Percentiles rank a stretch among this genome's conserved stretches.
These are phyloP conservation scores for Suillus decipiens DNA, from an alignment of 768 basidiomycete species.

Conservation along the genomic window DNA sequence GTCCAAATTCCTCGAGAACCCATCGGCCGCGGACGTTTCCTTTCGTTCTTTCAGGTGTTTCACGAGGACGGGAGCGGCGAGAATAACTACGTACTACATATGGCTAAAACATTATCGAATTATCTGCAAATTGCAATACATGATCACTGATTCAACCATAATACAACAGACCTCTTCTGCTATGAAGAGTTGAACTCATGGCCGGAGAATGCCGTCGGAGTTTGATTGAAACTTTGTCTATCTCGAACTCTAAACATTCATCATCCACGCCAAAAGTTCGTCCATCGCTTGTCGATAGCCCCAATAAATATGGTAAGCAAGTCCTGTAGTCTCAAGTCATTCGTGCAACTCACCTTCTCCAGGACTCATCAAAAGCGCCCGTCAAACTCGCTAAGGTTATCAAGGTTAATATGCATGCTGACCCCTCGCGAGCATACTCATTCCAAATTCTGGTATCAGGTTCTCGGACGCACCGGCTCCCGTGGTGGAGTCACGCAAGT, in stretches of 20 bases:
- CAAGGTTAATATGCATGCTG: constrained; percentile 60
- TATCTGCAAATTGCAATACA: too few relatives aligned
- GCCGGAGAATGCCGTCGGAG: constrained; percentile 10
- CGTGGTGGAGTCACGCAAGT: constrained; percentile 99
- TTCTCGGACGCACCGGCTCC: constrained; percentile 97
- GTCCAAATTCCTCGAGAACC: too few relatives aligned
- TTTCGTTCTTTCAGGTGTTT: too few relatives aligned
- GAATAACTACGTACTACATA: too few relatives aligned
- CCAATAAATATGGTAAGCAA: constrained; percentile 13
- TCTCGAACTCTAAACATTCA: constrained; percentile 9
- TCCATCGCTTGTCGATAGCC: constrained; percentile 7
- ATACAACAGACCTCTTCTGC: too few relatives aligned
- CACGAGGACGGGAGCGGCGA: too few relatives aligned
- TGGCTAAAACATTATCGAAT: too few relatives aligned
- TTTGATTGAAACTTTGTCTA: constrained; percentile 11
- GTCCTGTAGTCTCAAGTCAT: neutral
- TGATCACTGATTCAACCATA: too few relatives aligned
- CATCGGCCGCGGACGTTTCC: too few relatives aligned
- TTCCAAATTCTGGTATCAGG: constrained; percentile 46
- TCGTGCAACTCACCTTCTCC: neutral
- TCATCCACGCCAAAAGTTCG: constrained; percentile 11
- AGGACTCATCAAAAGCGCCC: constrained; percentile 88
- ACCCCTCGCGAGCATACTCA: neutral
- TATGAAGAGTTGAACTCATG: too few relatives aligned
- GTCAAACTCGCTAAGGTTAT: constrained; percentile 98